Percentiles rank a stretch among this genome's conserved stretches.
Evolutionary conservation across 164 flowering plant genomes (phyloP).

Genomic region (Nymphaea colorata): DNA sequence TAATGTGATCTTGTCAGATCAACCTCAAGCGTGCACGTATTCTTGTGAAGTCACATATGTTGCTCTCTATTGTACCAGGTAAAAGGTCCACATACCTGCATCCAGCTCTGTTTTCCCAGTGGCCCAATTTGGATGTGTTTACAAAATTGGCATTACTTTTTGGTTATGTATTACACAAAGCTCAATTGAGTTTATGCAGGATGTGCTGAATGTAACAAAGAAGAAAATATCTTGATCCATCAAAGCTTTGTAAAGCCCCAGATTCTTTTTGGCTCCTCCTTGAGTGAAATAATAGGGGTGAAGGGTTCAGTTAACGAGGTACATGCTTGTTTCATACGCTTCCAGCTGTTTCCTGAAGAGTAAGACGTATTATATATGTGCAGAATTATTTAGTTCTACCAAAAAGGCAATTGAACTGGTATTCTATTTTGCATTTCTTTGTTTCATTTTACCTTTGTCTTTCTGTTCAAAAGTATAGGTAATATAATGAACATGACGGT

Average conservation of each 20-base stretch:
- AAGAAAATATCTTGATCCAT: conserved; percentile 68
- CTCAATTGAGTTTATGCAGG: conserved; percentile 27
- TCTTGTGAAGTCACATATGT: conserved; percentile 55
- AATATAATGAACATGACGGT: neutral
- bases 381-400: neutral
- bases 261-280: conserved; percentile 56
- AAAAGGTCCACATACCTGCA: neutral
- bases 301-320: conserved; percentile 45
- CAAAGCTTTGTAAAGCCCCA: conserved; percentile 59
- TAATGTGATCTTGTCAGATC: conserved; percentile 32
- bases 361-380: neutral
- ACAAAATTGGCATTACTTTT: neutral
- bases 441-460: neutral
- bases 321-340: neutral
- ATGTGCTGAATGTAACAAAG: conserved; percentile 60
- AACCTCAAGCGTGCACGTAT: conserved; percentile 91
- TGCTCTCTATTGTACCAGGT: conserved; percentile 57
- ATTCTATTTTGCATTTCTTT: neutral
- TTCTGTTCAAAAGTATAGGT: neutral
- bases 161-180: neutral
- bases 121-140: too few relatives aligned
- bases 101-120: too few relatives aligned
- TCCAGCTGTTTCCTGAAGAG: neutral
- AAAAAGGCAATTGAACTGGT: neutral
- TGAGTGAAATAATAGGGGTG: conserved; percentile 49